phyloP scores from a whole-genome alignment of 2,329 filamentous ascomycete species.

The Exophiala calicioides region DNA sequence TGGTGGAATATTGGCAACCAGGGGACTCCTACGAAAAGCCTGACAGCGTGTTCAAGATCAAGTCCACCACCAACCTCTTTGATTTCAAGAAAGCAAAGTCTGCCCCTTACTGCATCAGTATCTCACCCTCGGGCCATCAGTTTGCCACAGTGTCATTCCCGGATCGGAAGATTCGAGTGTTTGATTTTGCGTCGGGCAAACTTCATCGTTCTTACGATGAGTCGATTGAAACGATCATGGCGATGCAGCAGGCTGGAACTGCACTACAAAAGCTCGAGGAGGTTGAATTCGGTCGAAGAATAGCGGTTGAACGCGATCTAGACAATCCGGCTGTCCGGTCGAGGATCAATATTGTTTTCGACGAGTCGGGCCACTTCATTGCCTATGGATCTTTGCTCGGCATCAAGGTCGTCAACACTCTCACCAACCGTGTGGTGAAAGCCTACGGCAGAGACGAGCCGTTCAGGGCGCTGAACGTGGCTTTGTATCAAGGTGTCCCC shows the following conservation, averaged over 20 bases:
- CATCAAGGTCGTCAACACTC: conserved; percentile 92
- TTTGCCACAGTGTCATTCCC: conserved; percentile 90
- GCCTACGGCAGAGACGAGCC: conserved; percentile 89
- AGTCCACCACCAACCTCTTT: conserved; percentile 90
- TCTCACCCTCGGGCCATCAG: conserved; percentile 82
- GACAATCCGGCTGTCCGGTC: conserved; percentile 67
- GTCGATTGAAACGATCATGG: conserved; percentile 81
- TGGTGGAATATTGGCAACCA: conserved; percentile 96
- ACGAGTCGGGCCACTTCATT: conserved; percentile 94
- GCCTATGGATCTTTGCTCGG: conserved; percentile 91
- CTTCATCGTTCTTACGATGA: conserved; percentile 93
- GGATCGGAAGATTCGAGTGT: conserved; percentile 87
- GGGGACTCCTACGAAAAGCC: conserved; percentile 80
- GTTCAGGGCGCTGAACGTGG: conserved; percentile 77
- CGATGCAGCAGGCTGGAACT: conserved; percentile 95
- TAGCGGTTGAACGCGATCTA: conserved; percentile 84
- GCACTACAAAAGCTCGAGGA: conserved; percentile 78
- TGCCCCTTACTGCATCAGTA: conserved; percentile 73
- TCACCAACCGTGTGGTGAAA: conserved; percentile 88
- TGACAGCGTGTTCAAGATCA: conserved; percentile 85
- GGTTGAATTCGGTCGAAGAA: conserved; percentile 84
- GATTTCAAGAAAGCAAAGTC: conserved; percentile 97
- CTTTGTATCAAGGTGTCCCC: conserved; percentile 90
- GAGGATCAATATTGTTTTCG: conserved; percentile 85
- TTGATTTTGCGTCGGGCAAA: conserved; percentile 88